phyloP scores from a whole-genome alignment of 208 protist species.

The Acanthamoeba sp. region DNA sequence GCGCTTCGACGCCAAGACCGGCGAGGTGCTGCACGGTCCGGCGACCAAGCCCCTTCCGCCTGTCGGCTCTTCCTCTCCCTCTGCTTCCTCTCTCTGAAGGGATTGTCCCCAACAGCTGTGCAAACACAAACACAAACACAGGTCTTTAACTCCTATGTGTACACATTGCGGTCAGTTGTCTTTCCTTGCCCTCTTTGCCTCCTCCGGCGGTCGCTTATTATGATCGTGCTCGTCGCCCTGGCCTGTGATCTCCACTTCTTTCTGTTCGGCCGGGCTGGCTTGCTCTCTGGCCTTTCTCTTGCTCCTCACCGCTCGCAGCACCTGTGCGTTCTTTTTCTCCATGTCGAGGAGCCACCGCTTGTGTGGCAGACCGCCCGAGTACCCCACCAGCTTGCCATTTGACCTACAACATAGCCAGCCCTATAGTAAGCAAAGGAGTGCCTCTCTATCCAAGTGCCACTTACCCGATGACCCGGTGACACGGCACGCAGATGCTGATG shows the following conservation, averaged over 20 bases:
- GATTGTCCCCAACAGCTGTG: no score
- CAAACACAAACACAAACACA: no score
- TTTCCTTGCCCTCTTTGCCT: background rate
- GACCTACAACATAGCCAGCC: background rate
- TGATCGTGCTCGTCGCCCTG: background rate
- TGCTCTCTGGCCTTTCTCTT: background rate
- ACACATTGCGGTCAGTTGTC: background rate
- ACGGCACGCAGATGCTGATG: constrained; percentile 47
- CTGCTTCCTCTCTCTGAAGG: background rate
- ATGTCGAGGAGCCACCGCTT: constrained; percentile 52
- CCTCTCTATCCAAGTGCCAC: background rate
- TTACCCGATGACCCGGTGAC: constrained; percentile 46
- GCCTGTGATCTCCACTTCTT: background rate
- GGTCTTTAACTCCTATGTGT: background rate
- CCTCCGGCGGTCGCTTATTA: background rate
- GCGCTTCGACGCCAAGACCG: constrained; percentile 71
- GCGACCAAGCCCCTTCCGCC: constrained; percentile 35
- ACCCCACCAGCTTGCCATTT: constrained; percentile 1
- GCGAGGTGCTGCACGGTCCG: constrained; percentile 24
- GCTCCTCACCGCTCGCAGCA: background rate
- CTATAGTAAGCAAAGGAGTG: no score
- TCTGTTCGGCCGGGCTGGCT: background rate
- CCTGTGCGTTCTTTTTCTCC: background rate
- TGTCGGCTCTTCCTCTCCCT: background rate
- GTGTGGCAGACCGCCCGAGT: background rate